Evolutionary conservation across 768 basidiomycete genomes (phyloP).

Genomic region (Rubroboletus pulcherrimus): DNA sequence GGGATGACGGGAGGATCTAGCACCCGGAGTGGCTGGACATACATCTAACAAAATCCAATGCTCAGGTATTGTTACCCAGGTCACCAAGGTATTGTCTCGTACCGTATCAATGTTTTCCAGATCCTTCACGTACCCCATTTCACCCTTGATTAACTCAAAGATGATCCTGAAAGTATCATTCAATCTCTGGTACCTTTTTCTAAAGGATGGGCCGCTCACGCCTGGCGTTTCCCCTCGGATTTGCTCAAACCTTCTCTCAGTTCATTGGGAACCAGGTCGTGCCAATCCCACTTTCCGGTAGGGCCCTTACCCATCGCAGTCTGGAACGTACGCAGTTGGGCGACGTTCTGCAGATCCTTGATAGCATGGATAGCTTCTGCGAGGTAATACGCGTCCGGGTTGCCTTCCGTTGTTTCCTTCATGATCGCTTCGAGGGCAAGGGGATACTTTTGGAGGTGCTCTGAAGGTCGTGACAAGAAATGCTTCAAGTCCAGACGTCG

Average conservation of each 20-base stretch:
- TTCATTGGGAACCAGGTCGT: slow-evolving; percentile 76
- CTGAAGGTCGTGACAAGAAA: slow-evolving; percentile 57
- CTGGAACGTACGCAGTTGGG: slow-evolving; percentile 88
- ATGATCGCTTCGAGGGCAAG: slow-evolving; percentile 82
- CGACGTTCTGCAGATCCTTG: slow-evolving; percentile 73
- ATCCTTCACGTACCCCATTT: slow-evolving; percentile 94
- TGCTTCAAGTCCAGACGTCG: slow-evolving; percentile 61
- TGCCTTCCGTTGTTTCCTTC: slow-evolving; percentile 75
- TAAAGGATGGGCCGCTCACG: slow-evolving; percentile 47
- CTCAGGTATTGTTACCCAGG: background rate
- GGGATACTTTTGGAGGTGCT: slow-evolving; percentile 68
- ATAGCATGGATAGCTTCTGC: slow-evolving; percentile 83
- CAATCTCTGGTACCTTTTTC: background rate
- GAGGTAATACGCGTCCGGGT: slow-evolving; percentile 80
- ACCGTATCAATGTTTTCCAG: slow-evolving; percentile 81
- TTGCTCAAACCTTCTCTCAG: slow-evolving; percentile 58
- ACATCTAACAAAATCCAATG: slow-evolving; percentile 53
- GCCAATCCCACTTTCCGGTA: slow-evolving; percentile 85
- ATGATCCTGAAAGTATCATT: slow-evolving; percentile 58
- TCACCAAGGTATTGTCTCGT: slow-evolving; percentile 19
- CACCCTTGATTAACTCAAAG: slow-evolving; percentile 92
- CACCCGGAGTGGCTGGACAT: slow-evolving; percentile 67
- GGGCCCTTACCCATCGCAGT: slow-evolving; percentile 80
- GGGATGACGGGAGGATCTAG: slow-evolving; percentile 78
- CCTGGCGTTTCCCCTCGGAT: slow-evolving; percentile 78